These are phyloP conservation scores for Diaporthe aspalathi DNA, from an alignment of 2,329 filamentous ascomycete genomes.

Conservation along the genomic window DNA sequence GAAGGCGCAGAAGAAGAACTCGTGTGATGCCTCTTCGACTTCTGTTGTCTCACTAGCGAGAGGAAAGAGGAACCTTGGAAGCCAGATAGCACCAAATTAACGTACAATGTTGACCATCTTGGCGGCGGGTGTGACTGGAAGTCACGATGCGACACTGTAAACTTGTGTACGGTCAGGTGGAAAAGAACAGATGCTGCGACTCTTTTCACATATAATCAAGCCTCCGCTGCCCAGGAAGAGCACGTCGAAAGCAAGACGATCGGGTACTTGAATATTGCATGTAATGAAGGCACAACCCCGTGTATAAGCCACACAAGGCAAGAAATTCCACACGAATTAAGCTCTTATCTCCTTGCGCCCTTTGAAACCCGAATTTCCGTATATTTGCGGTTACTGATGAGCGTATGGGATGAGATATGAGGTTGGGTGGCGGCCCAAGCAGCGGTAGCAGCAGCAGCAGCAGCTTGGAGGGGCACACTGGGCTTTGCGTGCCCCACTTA, in stretches of 20 bases:
- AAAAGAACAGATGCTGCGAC: neutral
- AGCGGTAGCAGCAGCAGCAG: neutral
- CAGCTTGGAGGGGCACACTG: slow-evolving; percentile 15
- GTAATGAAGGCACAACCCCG: neutral
- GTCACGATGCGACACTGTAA: neutral
- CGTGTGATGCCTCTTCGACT: neutral
- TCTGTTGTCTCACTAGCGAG: no score
- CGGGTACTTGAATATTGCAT: neutral
- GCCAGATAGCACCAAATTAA: neutral
- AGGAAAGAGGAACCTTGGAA: neutral
- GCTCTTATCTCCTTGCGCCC: neutral
- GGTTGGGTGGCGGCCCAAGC: no score
- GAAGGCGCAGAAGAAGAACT: neutral
- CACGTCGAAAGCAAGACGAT: neutral
- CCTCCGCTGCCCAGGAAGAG: neutral
- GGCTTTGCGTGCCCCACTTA: slow-evolving; percentile 28
- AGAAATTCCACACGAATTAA: neutral
- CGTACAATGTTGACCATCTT: slow-evolving; percentile 90
- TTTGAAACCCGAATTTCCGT: neutral
- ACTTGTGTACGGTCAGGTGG: neutral
- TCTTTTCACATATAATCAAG: neutral
- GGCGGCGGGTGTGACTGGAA: slow-evolving; percentile 43
- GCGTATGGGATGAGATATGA: neutral
- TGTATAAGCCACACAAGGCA: neutral
- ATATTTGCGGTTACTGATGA: neutral